These are phyloP conservation scores for Backusella psychrophila DNA, from an alignment of 192 early-diverging fungal genomes.

Conservation along the genomic window DNA sequence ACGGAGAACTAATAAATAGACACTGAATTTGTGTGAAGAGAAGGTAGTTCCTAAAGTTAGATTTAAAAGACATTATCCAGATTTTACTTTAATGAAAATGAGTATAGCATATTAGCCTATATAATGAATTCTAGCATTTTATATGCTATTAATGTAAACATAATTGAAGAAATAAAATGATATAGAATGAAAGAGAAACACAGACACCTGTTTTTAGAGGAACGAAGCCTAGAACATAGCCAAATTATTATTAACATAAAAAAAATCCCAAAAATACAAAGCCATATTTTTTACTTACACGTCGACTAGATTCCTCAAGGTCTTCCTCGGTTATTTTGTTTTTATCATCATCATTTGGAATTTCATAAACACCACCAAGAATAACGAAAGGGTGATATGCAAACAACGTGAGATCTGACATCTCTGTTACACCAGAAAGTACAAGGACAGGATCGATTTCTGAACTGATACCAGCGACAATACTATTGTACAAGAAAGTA, in stretches of 20 bases:
- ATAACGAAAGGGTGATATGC: conserved; percentile 55
- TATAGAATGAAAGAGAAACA: too few species aligned
- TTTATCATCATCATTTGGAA: conserved; percentile 24
- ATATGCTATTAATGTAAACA: too few species aligned
- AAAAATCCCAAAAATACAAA: background rate
- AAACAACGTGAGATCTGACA: conserved; percentile 37
- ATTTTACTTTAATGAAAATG: too few species aligned
- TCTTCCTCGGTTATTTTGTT: conserved; percentile 22
- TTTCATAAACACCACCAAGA: conserved; percentile 47
- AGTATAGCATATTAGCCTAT: too few species aligned
- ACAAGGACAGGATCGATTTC: conserved; percentile 59
- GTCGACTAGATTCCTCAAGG: conserved; percentile 26
- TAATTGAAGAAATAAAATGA: too few species aligned
- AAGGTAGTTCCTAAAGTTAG: background rate
- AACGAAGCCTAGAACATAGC: background rate
- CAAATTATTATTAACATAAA: background rate
- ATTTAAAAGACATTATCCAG: too few species aligned
- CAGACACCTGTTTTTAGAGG: background rate
- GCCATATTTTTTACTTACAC: background rate
- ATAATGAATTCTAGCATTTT: too few species aligned
- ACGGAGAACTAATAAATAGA: background rate
- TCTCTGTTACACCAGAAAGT: conserved; percentile 49
- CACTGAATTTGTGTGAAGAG: background rate
- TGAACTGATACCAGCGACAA: conserved; percentile 55
- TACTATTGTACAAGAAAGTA: conserved; percentile 9